phyloP scores from a whole-genome alignment of 768 basidiomycete species.

The Amanita rimosa region DNA sequence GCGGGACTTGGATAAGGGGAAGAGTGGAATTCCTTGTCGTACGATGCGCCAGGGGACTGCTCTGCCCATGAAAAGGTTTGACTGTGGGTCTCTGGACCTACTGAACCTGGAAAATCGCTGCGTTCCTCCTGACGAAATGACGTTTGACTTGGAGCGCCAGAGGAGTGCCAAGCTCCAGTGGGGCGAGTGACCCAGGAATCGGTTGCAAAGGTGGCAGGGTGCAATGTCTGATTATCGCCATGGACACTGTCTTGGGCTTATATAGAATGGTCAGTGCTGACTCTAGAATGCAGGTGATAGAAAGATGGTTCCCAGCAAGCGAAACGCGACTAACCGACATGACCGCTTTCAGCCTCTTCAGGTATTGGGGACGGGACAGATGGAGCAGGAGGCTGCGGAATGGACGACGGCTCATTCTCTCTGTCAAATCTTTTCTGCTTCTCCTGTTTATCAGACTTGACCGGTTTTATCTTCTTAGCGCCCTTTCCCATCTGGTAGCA shows the following conservation, averaged over 20 bases:
- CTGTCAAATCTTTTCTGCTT: background rate
- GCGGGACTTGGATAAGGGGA: conserved; percentile 5
- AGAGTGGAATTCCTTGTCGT: background rate
- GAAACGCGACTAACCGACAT: conserved; percentile 1
- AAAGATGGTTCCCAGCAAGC: background rate
- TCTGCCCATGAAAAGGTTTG: background rate
- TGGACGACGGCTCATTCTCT: background rate
- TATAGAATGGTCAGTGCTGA: conserved; percentile 2
- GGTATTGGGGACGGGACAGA: conserved; percentile 2
- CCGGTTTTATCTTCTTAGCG: conserved; percentile 1
- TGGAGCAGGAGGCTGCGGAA: background rate
- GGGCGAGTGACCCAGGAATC: background rate
- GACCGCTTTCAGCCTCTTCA: conserved; percentile 2
- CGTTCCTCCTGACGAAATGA: background rate
- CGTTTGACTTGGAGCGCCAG: background rate
- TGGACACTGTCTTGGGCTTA: conserved; percentile 4
- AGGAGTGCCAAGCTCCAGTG: background rate
- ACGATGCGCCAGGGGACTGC: background rate
- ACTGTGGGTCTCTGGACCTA: background rate
- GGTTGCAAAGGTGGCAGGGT: background rate
- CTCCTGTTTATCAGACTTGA: background rate
- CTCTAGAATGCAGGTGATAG: background rate
- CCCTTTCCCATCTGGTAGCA: conserved; percentile 5
- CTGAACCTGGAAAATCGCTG: background rate
- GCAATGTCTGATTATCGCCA: background rate